A percentile compares a stretch with the other conserved stretches of the same genome.
phyloP scores from a whole-genome alignment of 306 rosid species.

The Lablab purpureus region DNA sequence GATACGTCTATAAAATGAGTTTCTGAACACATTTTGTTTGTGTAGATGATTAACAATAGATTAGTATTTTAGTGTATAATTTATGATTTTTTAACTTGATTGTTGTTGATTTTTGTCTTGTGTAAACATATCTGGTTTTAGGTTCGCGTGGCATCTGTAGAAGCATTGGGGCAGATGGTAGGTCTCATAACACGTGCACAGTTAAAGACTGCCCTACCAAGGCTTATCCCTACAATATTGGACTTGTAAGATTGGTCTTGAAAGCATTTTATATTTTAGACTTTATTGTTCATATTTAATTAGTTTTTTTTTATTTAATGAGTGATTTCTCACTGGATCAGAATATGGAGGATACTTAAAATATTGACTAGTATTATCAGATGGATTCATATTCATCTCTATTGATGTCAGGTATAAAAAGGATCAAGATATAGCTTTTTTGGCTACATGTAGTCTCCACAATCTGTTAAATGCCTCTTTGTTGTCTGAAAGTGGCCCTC shows the following conservation, averaged over 20 bases:
- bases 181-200: constrained; percentile 86
- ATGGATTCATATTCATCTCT: constrained; percentile 41
- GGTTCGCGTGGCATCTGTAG: constrained; percentile 87
- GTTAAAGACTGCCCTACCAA: constrained; percentile 86
- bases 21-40: constrained; percentile 31
- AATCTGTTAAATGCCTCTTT: constrained; percentile 82
- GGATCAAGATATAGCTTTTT: constrained; percentile 80
- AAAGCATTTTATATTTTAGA: constrained; percentile 27
- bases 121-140: constrained; percentile 47
- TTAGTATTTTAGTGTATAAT: constrained; percentile 25
- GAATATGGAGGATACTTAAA: constrained; percentile 35
- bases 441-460: constrained; percentile 91
- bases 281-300: constrained; percentile 23
- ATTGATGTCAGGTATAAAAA: constrained; percentile 74
- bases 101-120: constrained; percentile 31
- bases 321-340: constrained; percentile 19
- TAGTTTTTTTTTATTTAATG: constrained; percentile 25
- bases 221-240: constrained; percentile 91
- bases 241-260: constrained; percentile 76
- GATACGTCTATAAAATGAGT: constrained; percentile 2
- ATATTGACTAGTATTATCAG: constrained; percentile 20
- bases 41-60: constrained; percentile 31
- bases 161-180: constrained; percentile 96
- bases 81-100: constrained; percentile 18
- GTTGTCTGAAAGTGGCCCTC: constrained; percentile 93